A percentile compares a stretch with the other conserved stretches of the same genome.
Evolutionary conservation across 1,284 basidiomycete species (phyloP).

Genomic region (Stereum hirsutum): DNA sequence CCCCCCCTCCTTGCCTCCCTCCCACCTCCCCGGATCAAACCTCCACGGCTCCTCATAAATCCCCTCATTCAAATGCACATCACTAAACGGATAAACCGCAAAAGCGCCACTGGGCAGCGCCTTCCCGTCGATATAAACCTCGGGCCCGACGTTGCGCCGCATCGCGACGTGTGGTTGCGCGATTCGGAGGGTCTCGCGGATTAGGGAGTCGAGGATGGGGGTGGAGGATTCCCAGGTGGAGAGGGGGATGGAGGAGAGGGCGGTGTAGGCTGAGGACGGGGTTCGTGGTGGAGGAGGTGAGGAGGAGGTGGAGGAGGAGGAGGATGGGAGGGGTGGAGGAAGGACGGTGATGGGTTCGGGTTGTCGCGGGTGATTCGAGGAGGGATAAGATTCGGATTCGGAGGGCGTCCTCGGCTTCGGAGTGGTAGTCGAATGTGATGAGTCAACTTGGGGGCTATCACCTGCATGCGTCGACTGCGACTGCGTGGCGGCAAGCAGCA

Average conservation of each 20-base stretch:
- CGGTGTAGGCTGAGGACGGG: constrained; percentile 27
- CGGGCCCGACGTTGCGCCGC: constrained; percentile 64
- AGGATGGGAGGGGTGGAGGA: no score
- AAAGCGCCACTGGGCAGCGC: constrained; percentile 60
- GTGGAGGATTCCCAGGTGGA: constrained; percentile 57
- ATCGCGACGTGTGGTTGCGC: constrained; percentile 72
- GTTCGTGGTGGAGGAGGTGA: no score
- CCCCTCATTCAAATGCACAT: constrained; percentile 60
- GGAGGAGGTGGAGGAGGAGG: no score
- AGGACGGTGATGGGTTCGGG: no score
- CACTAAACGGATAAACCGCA: constrained; percentile 68
- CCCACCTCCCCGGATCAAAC: constrained; percentile 54
- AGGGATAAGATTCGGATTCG: no score
- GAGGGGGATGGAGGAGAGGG: constrained; percentile 52
- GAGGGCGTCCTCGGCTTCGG: no score
- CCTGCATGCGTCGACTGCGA: no score
- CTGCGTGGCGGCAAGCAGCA: no score
- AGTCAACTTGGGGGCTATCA: constrained; percentile 35
- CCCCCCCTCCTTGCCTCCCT: no score
- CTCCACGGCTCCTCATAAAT: constrained; percentile 66
- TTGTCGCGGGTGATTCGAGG: no score
- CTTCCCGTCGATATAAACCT: constrained; percentile 53
- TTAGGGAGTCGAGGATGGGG: constrained; percentile 59
- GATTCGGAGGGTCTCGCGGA: constrained; percentile 64
- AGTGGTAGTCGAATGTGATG: constrained; percentile 16